Base-by-base conservation (phyloP, 805 yeast genomes). In the Geotrichum ghanense region DNA sequence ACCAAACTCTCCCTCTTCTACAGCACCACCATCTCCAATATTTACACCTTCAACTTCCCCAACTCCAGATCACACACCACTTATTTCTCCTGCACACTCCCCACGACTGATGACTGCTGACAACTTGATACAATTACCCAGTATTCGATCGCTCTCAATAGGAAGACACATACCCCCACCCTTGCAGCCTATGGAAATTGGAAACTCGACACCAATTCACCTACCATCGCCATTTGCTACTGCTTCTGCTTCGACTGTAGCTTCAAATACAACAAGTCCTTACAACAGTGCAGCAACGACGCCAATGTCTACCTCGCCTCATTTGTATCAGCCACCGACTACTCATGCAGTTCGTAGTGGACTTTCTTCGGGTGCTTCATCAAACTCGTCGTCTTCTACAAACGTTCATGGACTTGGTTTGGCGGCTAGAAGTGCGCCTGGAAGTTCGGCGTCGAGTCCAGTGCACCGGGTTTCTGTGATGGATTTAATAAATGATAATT, bases 21-120 rank as follows among this genome's bases (percentile, higher is more conserved):
- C 73, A 2, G 73, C 71, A 16, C 73, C 73, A 16, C 54, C 65
- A 10, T 65, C 70, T 21, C 73, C 73, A 3, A 58, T 64, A 2
- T 60, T 63, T 16, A 58, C 67, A 12, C 59, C 65, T 14, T 58
- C 67, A 1, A 56, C 54, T 2, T 63, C 69, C 19, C 72, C 72
- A 10, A 58, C 65, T 2, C 72, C 67, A 3, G 67, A 65, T 41
- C 64, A 65, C 51, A 70, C 73, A 7, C 73, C 73, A 20, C 56
- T 70, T 46, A 67, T 57, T 27, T 70, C 73, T 12, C 73, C 73
- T 5, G 70, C 70, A 2, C 73, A 67, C 49, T 68, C 73, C 22
- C 73, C 73, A 22, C 58, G 71, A 4, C 53, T 70, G 25, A 65
- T 57, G 14, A 63, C 73, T n/a, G 57, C 65, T 3, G 67, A 60